phyloP scores from a whole-genome alignment of 2,329 filamentous ascomycete genomes.

The Coleophoma crateriformis region DNA sequence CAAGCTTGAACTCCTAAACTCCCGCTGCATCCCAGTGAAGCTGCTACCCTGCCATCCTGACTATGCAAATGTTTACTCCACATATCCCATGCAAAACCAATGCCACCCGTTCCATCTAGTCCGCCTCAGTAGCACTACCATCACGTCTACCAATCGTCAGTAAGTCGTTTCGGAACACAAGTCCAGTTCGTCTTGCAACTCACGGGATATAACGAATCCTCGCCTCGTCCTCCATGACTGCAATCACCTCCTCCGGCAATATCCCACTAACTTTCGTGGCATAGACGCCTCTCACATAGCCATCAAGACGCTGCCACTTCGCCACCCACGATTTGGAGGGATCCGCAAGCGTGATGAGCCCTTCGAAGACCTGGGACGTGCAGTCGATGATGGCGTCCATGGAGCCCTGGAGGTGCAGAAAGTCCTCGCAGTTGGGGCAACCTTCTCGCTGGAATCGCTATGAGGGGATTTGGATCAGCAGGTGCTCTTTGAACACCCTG shows the following conservation, averaged over 20 bases:
- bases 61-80: not conserved
- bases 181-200: constrained; percentile 25
- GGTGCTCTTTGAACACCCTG: not conserved
- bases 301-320: constrained; percentile 90
- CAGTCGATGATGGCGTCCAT: constrained; percentile 82
- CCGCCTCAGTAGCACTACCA: constrained; percentile 40
- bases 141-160: constrained; percentile 39
- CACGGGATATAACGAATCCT: constrained; percentile 62
- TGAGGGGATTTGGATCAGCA: not conserved
- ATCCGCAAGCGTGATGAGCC: constrained; percentile 78
- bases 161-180: not conserved
- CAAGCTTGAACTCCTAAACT: constrained; percentile 9
- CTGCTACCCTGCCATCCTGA: not conserved
- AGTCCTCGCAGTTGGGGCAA: constrained; percentile 94
- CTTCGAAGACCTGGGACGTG: constrained; percentile 95
- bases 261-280: constrained; percentile 91
- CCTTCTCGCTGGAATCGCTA: constrained; percentile 82
- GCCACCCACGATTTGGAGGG: constrained; percentile 88
- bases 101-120: constrained; percentile 7
- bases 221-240: constrained; percentile 56
- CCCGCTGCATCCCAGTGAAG: constrained; percentile 8
- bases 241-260: constrained; percentile 59
- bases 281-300: constrained; percentile 84
- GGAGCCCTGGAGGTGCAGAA: constrained; percentile 76
- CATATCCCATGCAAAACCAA: no score